phyloP scores from a whole-genome alignment of 2,329 filamentous ascomycete species.

The Cladophialophora carrionii region DNA sequence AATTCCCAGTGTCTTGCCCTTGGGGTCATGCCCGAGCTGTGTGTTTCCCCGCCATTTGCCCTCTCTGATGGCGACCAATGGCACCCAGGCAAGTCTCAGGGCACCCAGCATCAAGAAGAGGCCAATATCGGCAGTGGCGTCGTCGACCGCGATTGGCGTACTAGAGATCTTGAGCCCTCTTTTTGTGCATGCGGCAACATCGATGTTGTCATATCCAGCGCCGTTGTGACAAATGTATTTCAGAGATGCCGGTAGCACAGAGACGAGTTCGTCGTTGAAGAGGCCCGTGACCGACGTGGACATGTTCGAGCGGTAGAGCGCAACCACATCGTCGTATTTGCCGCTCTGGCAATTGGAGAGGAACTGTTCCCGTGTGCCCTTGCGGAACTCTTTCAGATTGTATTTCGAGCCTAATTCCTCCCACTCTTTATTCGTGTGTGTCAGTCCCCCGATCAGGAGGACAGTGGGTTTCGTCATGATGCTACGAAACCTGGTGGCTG shows the following conservation, averaged over 20 bases:
- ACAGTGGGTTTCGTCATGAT: conserved; percentile 41
- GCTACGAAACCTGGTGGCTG: background rate
- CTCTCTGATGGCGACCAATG: conserved; percentile 47
- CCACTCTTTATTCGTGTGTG: conserved; percentile 51
- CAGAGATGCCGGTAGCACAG: conserved; percentile 50
- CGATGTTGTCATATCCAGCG: conserved; percentile 65
- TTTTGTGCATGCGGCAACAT: conserved; percentile 57
- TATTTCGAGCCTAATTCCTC: conserved; percentile 46
- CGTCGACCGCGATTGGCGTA: conserved; percentile 52
- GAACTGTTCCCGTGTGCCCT: conserved; percentile 60
- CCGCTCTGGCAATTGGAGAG: conserved; percentile 59
- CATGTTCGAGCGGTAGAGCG: conserved; percentile 62
- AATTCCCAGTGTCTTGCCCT: conserved; percentile 52
- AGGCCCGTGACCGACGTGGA: conserved; percentile 56
- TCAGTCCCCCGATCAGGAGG: conserved; percentile 52
- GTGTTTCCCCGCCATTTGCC: conserved; percentile 51
- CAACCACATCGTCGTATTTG: conserved; percentile 59
- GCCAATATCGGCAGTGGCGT: conserved; percentile 53
- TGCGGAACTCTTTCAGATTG: conserved; percentile 57
- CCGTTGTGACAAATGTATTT: conserved; percentile 60
- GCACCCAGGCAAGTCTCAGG: conserved; percentile 50
- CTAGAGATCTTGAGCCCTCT: conserved; percentile 50
- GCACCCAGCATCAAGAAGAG: conserved; percentile 55
- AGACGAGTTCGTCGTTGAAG: conserved; percentile 55
- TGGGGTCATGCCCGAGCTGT: conserved; percentile 51